Conservation (phyloP, 106 monocot species). For the Dactylorhiza incarnata region DNA sequence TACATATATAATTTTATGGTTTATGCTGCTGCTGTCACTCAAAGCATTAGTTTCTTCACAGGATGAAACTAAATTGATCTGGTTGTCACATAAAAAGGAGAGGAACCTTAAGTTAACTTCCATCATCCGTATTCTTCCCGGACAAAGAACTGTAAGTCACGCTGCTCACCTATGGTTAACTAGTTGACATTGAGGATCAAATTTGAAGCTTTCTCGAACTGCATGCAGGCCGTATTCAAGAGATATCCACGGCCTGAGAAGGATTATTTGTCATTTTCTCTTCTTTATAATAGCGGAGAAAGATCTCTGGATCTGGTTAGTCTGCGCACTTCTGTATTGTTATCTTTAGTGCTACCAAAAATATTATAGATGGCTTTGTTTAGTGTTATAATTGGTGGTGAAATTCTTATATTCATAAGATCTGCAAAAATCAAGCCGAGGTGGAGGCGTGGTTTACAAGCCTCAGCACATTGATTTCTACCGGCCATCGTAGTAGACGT, state of each 20-base stretch:
- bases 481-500: slow-evolving; percentile 13
- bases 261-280: slow-evolving; percentile 61
- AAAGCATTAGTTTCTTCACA: slow-evolving; percentile 4
- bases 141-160: slow-evolving; percentile 53
- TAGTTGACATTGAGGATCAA: not conserved
- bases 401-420: slow-evolving; percentile 15
- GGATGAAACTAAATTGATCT: slow-evolving; percentile 43
- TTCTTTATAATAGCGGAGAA: slow-evolving; percentile 52
- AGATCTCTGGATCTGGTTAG: slow-evolving; percentile 54
- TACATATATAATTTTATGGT: too few relatives aligned
- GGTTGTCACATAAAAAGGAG: slow-evolving; percentile 37
- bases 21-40: not conserved
- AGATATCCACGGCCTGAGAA: slow-evolving; percentile 51
- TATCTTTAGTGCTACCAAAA: not conserved
- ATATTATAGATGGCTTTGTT: not conserved
- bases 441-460: slow-evolving; percentile 55
- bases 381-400: not conserved
- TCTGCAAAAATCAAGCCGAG: slow-evolving; percentile 68
- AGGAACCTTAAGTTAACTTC: slow-evolving; percentile 35
- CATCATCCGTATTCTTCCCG: slow-evolving; percentile 29
- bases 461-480: slow-evolving; percentile 38
- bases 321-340: not conserved
- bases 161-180: not conserved
- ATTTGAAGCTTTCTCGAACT: not conserved
- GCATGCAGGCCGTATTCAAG: slow-evolving; percentile 46